Evolutionary conservation across 1,139 yeast genomes (phyloP), one percentile per base, ranked within the genome.

Genomic region (Suhomyces maxii): DNA sequence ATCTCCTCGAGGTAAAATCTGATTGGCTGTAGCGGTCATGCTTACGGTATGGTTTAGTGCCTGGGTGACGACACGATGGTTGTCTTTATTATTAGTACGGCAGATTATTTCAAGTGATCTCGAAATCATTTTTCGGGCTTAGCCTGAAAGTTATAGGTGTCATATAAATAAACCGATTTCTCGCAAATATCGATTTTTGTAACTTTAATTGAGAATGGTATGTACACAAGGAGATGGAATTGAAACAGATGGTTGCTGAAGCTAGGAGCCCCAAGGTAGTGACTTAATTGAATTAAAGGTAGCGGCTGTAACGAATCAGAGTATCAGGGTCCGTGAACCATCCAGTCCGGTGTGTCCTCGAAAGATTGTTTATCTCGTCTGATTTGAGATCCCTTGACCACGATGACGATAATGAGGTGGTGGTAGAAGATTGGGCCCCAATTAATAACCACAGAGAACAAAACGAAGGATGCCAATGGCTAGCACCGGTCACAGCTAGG

Each of bases 101-200:
- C n/a, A 18, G 31, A 28, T 28, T 28, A 28, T 28, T 28, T 28
- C 31, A 28, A 18, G 31, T 28, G 7, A 28, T 28, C 31, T 28
- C 31, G 31, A 9, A 5, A 5, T 9, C 25, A 25, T 10, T 34
- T 39, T 34, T 39, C 36, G 33, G 31, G 33, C 18, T 39, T 39
- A 12, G 35, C 11, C 23, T 37, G 30, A 31, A 26, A 26, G 10
- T 26, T 26, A 12, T n/a, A 18, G 23, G 23, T 18, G 23, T 34
- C 26, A 39, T 39, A 39, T 39, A 39, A 39, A 39, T 34, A 39
- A 39, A 39, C 42, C 37, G 18, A 18, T 30, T 28, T 25, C 40
- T 37, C 40, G 40, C 40, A 37, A 28, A 30, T 31, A 34, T 25
- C 25, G 30, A 36, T 25, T 25, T 36, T 36, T 36, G 23, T 12